A percentile compares a stretch with the other conserved stretches of the same genome.
Evolutionary conservation across 1,284 basidiomycete genomes (phyloP).

Genomic region (Ustilago loliicola): DNA sequence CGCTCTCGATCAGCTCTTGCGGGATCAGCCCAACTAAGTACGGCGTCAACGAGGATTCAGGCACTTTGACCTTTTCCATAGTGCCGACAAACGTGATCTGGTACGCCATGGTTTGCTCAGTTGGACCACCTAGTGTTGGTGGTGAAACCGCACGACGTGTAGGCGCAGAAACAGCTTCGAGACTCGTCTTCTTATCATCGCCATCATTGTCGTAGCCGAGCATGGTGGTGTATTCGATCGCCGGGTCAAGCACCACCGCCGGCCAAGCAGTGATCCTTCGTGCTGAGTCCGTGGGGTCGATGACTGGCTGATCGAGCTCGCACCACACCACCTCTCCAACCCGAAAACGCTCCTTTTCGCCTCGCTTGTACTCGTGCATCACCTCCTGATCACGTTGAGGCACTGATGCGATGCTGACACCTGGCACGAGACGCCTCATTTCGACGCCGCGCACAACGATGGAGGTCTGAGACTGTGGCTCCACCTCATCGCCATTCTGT

Average conservation of each 20-base stretch:
- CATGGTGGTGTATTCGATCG: conserved; percentile 19
- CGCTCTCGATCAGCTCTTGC: conserved; percentile 19
- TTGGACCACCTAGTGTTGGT: conserved; percentile 12
- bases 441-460: conserved; percentile 39
- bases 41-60: conserved; percentile 33
- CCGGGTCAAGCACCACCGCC: conserved; percentile 36
- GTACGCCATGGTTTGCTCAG: conserved; percentile 37
- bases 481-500: conserved; percentile 12
- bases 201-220: conserved; percentile 19
- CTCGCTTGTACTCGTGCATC: conserved; percentile 35
- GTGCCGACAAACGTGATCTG: conserved; percentile 49
- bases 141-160: conserved; percentile 17
- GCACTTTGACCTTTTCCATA: conserved; percentile 37
- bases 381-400: conserved; percentile 45
- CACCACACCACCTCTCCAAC: conserved; percentile 54
- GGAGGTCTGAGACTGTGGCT: conserved; percentile 15
- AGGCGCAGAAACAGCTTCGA: conserved; percentile 31
- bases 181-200: conserved; percentile 21
- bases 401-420: conserved; percentile 39
- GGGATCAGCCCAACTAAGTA: conserved; percentile 39
- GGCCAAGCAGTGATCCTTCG: conserved; percentile 46
- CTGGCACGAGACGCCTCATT: conserved; percentile 44
- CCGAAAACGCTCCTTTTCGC: conserved; percentile 53
- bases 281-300: conserved; percentile 17
- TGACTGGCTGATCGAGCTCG: conserved; percentile 40